These are phyloP conservation scores for Penicillium janthinellum DNA, from an alignment of 2,329 filamentous ascomycete species.

Conservation along the genomic window DNA sequence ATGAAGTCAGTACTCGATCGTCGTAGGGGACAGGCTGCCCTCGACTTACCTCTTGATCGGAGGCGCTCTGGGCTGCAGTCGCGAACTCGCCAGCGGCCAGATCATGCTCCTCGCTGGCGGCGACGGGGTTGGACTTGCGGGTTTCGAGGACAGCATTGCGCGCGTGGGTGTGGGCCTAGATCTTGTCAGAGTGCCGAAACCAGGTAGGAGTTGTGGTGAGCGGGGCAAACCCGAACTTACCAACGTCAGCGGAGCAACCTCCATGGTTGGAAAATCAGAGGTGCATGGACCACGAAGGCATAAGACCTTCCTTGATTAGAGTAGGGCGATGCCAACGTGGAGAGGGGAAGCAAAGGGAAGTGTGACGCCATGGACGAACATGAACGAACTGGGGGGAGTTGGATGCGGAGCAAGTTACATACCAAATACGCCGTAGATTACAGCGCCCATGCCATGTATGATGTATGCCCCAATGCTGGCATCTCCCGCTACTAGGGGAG, in stretches of 20 bases:
- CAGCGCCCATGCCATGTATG: too few species aligned
- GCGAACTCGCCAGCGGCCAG: constrained; percentile 87
- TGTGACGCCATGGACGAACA: constrained; percentile 9
- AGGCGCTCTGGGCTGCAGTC: constrained; percentile 72
- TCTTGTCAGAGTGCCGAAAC: constrained; percentile 12
- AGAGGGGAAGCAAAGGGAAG: not conserved
- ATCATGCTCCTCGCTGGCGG: constrained; percentile 85
- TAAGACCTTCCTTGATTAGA: not conserved
- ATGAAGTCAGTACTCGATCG: constrained; percentile 9
- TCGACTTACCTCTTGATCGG: constrained; percentile 57
- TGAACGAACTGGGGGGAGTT: not conserved
- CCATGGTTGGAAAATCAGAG: constrained; percentile 54
- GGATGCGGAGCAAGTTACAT: not conserved
- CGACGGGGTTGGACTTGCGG: constrained; percentile 67
- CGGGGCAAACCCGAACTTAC: constrained; percentile 40
- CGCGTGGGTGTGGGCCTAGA: constrained; percentile 83
- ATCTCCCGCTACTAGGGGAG: not conserved
- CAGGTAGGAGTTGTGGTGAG: not conserved
- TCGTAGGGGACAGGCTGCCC: not conserved
- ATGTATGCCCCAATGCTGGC: not conserved
- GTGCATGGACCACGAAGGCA: not conserved
- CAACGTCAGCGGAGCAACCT: constrained; percentile 68
- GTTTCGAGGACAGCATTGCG: constrained; percentile 77
- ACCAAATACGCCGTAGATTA: not conserved
- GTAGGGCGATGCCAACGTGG: constrained; percentile 1